These are phyloP conservation scores for Kwoniella pini DNA, from an alignment of 768 basidiomycete species.

Conservation along the genomic window DNA sequence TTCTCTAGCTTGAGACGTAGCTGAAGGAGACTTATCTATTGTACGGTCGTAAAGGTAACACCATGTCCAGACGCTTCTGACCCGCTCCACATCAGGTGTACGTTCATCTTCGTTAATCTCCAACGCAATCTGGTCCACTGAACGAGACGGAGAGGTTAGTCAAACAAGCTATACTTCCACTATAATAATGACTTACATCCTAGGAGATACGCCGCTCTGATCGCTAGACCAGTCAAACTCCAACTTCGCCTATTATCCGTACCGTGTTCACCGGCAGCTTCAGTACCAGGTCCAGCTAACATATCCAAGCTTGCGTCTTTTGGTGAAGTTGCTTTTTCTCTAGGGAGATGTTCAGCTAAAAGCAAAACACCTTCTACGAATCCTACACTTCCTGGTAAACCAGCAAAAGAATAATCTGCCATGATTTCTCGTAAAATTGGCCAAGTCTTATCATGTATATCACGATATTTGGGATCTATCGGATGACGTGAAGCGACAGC, in stretches of 20 bases:
- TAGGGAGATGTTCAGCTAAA: constrained; percentile 48
- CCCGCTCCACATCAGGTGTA: constrained; percentile 32
- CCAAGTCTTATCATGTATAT: constrained; percentile 47
- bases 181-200: constrained; percentile 30
- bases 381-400: constrained; percentile 40
- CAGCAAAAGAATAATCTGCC: constrained; percentile 41
- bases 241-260: constrained; percentile 49
- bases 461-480: constrained; percentile 20
- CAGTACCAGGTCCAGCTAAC: constrained; percentile 21
- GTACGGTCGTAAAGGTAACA: constrained; percentile 48
- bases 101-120: constrained; percentile 35
- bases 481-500: constrained; percentile 45
- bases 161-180: neutral
- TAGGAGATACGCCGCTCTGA: constrained; percentile 49
- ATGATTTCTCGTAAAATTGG: constrained; percentile 39
- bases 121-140: constrained; percentile 39
- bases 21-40: constrained; percentile 29
- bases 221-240: constrained; percentile 49
- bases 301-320: constrained; percentile 8
- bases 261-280: constrained; percentile 38
- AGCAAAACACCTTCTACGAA: constrained; percentile 51
- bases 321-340: constrained; percentile 19
- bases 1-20: neutral
- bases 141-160: too few species aligned
- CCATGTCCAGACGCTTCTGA: constrained; percentile 49